Evolutionary conservation across 176 grass and related monocot species (phyloP).

Genomic region (Oryza coarctata): DNA sequence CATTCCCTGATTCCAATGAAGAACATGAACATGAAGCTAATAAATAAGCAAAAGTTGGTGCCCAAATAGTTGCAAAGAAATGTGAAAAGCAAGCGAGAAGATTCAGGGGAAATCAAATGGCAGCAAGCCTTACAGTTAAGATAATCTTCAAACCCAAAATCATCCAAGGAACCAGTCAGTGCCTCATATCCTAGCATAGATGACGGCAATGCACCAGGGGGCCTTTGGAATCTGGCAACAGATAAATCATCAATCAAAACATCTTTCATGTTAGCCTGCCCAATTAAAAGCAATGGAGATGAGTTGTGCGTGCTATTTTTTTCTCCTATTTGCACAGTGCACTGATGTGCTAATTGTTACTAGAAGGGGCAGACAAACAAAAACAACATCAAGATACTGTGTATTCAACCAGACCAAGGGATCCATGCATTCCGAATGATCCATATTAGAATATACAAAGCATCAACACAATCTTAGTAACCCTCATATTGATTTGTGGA

Average conservation of each 20-base stretch:
- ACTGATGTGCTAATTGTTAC: background rate
- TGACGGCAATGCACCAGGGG: constrained; percentile 62
- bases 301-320: background rate
- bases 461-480: background rate
- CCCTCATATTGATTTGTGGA: background rate
- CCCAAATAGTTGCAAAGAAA: background rate
- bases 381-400: background rate
- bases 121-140: constrained; percentile 62
- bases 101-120: background rate
- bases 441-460: background rate
- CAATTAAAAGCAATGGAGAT: too few species aligned
- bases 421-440: background rate
- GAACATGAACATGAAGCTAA: background rate
- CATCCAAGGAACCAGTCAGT: constrained; percentile 63
- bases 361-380: background rate
- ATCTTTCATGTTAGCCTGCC: background rate
- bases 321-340: background rate
- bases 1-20: background rate
- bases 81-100: background rate
- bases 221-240: constrained; percentile 64
- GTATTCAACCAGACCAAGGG: background rate
- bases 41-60: background rate
- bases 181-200: constrained; percentile 78
- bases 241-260: background rate
- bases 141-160: constrained; percentile 80